Conservation (phyloP, 164 flowering plant species). For the Liriodendron chinense region DNA sequence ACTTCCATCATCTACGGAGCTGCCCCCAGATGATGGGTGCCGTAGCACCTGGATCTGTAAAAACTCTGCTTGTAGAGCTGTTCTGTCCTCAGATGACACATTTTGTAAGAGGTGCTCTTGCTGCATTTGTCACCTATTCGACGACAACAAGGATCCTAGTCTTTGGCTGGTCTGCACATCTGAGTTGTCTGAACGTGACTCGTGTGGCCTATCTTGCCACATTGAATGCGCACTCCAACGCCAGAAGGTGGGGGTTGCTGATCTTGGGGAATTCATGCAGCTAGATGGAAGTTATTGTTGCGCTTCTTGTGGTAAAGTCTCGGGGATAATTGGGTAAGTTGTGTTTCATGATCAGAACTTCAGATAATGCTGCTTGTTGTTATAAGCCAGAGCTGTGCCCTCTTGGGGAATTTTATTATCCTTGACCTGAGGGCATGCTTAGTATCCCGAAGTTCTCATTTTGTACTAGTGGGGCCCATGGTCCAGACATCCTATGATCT, state of each 20-base stretch:
- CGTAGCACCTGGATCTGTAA: conserved; percentile 78
- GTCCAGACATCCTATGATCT: no score
- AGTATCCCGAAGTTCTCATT: neutral
- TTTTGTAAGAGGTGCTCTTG: conserved; percentile 99
- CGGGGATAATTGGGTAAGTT: conserved; percentile 82
- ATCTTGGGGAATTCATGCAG: conserved; percentile 90
- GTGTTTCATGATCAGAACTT: neutral
- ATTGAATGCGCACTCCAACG: conserved; percentile 91
- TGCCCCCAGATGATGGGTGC: conserved; percentile 41
- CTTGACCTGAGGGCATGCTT: neutral
- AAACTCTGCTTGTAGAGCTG: conserved; percentile 90
- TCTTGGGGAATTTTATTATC: neutral
- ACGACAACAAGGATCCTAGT: conserved; percentile 98
- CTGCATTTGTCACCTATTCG: conserved; percentile 94
- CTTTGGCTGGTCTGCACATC: conserved; percentile 95
- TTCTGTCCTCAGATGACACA: conserved; percentile 66
- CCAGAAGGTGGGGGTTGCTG: conserved; percentile 82
- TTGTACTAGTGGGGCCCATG: no score
- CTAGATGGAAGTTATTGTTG: conserved; percentile 98
- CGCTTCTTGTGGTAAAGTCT: conserved; percentile 95
- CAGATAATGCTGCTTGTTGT: neutral
- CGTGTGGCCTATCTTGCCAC: conserved; percentile 94
- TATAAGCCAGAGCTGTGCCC: neutral
- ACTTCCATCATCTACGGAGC: conserved; percentile 38
- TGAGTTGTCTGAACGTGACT: conserved; percentile 55